Conservation (phyloP, 2,329 filamentous ascomycete genomes). For the Clonostachys rhizophaga region DNA sequence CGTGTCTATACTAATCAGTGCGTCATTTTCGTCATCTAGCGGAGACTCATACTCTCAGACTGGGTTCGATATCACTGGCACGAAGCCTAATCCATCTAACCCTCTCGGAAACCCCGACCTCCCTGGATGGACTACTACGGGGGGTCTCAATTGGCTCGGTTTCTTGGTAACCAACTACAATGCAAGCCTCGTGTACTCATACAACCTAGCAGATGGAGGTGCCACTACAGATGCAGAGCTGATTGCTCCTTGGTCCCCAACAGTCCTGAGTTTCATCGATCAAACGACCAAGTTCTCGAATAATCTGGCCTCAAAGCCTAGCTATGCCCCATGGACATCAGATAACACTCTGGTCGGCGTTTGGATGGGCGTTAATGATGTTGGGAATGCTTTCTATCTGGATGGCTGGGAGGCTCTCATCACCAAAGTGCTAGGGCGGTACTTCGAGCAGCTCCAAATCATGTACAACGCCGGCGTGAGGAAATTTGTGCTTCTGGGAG, state of each 20-base stretch:
- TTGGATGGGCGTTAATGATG: slow-evolving; percentile 53
- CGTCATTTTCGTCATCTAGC: slow-evolving; percentile 5
- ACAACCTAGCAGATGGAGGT: slow-evolving; percentile 50
- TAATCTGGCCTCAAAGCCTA: slow-evolving; percentile 19
- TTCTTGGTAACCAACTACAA: slow-evolving; percentile 42
- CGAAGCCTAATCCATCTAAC: slow-evolving; percentile 46
- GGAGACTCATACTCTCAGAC: slow-evolving; percentile 23
- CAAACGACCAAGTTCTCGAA: slow-evolving; percentile 17
- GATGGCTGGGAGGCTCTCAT: slow-evolving; percentile 23
- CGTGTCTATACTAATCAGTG: not conserved
- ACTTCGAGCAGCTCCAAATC: slow-evolving; percentile 30
- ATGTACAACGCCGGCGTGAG: slow-evolving; percentile 48
- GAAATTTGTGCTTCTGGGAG: slow-evolving; percentile 55
- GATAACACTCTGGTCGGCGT: slow-evolving; percentile 35
- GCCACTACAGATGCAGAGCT: slow-evolving; percentile 47
- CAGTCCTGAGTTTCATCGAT: slow-evolving; percentile 14
- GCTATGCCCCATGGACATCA: slow-evolving; percentile 31
- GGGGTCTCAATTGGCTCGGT: slow-evolving; percentile 47
- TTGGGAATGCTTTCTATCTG: slow-evolving; percentile 39
- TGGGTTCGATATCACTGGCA: slow-evolving; percentile 46
- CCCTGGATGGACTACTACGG: slow-evolving; percentile 41
- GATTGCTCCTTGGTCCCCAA: slow-evolving; percentile 47
- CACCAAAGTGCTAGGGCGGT: slow-evolving; percentile 30
- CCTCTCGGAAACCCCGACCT: slow-evolving; percentile 59
- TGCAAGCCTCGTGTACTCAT: slow-evolving; percentile 33